Percentiles rank a stretch among this genome's conserved stretches.
Evolutionary conservation across 106 monocot genomes (phyloP).

Genomic region (Dendrobium chrysotoxum): DNA sequence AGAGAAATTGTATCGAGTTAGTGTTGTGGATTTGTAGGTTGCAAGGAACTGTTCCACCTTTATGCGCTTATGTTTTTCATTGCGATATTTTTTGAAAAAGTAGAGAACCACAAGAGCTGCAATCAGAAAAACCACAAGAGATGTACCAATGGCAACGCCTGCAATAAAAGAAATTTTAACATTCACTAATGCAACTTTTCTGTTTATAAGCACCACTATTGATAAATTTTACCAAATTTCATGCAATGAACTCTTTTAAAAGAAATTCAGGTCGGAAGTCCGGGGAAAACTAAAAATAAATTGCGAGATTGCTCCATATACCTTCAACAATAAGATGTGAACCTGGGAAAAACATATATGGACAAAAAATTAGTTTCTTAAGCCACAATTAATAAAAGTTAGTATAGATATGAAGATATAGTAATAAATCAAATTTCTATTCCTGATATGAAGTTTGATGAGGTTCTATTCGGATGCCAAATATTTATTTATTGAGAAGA

Average conservation of each 20-base stretch:
- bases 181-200: too few relatives aligned
- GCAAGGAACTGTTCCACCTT: constrained; percentile 36
- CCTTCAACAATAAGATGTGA: neutral
- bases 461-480: too few relatives aligned
- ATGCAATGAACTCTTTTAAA: neutral
- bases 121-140: neutral
- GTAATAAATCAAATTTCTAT: too few relatives aligned
- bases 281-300: neutral
- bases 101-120: too few relatives aligned
- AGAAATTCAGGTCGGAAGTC: neutral
- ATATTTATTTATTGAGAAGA: too few relatives aligned
- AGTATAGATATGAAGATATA: too few relatives aligned
- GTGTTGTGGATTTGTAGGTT: constrained; percentile 26
- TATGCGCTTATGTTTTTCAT: constrained; percentile 19
- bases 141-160: neutral
- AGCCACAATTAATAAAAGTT: too few relatives aligned
- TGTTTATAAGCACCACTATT: too few relatives aligned
- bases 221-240: too few relatives aligned
- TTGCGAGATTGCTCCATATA: neutral
- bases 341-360: too few relatives aligned
- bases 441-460: too few relatives aligned
- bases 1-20: constrained; percentile 23
- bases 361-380: too few relatives aligned
- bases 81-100: neutral
- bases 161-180: neutral